Percentiles rank a stretch among this genome's conserved stretches.
Conservation (phyloP, 768 basidiomycete genomes). For the Pulveroboletus sp. region DNA sequence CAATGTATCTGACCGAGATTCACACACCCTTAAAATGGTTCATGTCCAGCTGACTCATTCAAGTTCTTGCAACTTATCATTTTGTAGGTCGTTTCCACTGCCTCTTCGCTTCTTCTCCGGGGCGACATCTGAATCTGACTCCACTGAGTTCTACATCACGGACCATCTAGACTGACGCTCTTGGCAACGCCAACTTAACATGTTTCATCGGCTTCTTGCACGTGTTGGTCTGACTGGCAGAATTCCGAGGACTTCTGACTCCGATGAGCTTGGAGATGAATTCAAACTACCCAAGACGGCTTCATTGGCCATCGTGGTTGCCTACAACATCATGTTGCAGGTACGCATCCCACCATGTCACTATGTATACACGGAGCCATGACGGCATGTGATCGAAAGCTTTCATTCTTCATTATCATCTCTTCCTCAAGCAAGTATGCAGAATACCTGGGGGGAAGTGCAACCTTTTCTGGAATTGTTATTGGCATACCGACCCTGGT, state of each 20-base stretch:
- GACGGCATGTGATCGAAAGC: constrained; percentile 31
- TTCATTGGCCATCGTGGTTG: constrained; percentile 45
- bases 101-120: neutral
- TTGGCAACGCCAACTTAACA: neutral
- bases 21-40: no score
- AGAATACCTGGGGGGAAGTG: constrained; percentile 57
- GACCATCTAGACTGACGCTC: neutral
- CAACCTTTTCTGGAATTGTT: constrained; percentile 67
- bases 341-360: constrained; percentile 24
- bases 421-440: constrained; percentile 66
- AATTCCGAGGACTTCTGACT: constrained; percentile 1
- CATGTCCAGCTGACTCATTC: no score
- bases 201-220: constrained; percentile 8
- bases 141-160: neutral
- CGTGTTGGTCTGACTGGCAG: neutral
- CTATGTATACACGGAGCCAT: neutral
- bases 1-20: no score
- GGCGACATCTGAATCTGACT: neutral
- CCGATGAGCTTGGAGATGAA: constrained; percentile 31
- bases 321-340: constrained; percentile 44
- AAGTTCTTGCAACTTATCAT: no score
- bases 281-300: constrained; percentile 47
- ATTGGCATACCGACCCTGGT: constrained; percentile 67
- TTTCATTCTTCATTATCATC: constrained; percentile 68
- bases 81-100: neutral